These are phyloP conservation scores for Alternaria alternata DNA, from an alignment of 2,329 filamentous ascomycete genomes.

Conservation along the genomic window DNA sequence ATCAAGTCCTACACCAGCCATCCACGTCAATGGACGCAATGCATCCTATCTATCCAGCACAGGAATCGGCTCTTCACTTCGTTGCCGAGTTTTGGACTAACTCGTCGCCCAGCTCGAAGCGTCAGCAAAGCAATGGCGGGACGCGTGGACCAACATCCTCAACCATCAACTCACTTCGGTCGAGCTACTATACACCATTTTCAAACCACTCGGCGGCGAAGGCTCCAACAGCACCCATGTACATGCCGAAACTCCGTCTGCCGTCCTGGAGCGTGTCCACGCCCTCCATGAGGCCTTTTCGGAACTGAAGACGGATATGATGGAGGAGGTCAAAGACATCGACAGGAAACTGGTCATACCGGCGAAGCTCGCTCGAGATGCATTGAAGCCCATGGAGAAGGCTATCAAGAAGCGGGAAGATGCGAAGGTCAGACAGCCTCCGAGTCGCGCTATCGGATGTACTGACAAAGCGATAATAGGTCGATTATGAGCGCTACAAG, in stretches of 20 bases:
- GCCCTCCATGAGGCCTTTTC: conserved; percentile 72
- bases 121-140: conserved; percentile 77
- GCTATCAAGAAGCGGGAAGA: conserved; percentile 86
- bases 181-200: conserved; percentile 74
- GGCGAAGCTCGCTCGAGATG: conserved; percentile 72
- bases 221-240: conserved; percentile 59
- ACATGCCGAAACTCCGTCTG: conserved; percentile 67
- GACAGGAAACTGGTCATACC: conserved; percentile 75
- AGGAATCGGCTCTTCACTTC: background rate
- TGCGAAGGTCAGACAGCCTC: conserved; percentile 63
- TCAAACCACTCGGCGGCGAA: conserved; percentile 77
- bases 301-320: conserved; percentile 74
- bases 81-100: background rate
- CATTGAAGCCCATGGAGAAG: conserved; percentile 76
- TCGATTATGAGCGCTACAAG: conserved; percentile 82
- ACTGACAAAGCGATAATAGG: conserved; percentile 50
- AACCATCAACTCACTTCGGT: conserved; percentile 72
- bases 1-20: background rate
- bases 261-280: conserved; percentile 69
- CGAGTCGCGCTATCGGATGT: too few species aligned
- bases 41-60: background rate
- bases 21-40: background rate
- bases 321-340: conserved; percentile 74
- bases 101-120: conserved; percentile 70
- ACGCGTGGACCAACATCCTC: conserved; percentile 78